Evolutionary conservation across 192 early-diverging fungal genomes (phyloP).

Genomic region (Backusella luteola): DNA sequence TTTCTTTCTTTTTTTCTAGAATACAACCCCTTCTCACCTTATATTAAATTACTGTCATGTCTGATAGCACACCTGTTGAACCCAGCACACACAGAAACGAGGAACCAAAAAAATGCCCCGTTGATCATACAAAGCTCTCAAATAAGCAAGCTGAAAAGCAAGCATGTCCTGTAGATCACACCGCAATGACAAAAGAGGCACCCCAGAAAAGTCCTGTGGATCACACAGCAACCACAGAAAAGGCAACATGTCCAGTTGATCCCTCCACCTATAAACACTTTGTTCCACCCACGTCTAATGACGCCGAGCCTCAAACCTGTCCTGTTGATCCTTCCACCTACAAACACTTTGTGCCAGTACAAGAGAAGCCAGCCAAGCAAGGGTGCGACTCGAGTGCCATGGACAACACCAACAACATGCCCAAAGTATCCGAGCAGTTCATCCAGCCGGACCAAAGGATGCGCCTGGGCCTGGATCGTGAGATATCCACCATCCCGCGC

Average conservation of each 20-base stretch:
- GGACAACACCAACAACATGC: constrained; percentile 67
- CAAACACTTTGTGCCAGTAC: constrained; percentile 48
- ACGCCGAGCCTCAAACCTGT: constrained; percentile 38
- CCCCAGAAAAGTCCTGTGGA: constrained; percentile 34
- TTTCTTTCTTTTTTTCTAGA: not conserved
- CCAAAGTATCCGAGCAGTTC: constrained; percentile 49
- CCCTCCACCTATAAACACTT: constrained; percentile 51
- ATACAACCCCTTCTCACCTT: not conserved
- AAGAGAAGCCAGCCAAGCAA: not conserved
- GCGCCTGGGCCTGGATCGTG: constrained; percentile 61
- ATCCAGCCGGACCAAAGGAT: constrained; percentile 39
- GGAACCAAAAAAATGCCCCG: constrained; percentile 31
- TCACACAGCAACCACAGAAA: constrained; percentile 26
- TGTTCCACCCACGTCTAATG: constrained; percentile 20
- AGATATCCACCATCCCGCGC: constrained; percentile 76
- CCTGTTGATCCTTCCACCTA: constrained; percentile 58
- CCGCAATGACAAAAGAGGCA: constrained; percentile 17
- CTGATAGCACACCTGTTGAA: constrained; percentile 28
- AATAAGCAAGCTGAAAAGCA: not conserved
- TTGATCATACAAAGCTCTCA: constrained; percentile 32
- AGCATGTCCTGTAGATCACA: constrained; percentile 58
- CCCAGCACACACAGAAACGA: constrained; percentile 39
- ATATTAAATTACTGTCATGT: not conserved
- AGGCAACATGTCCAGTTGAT: constrained; percentile 33
- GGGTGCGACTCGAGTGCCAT: constrained; percentile 39